A percentile compares a stretch with the other conserved stretches of the same genome.
Evolutionary conservation across 177 flowering plant species (phyloP).

Genomic region (Telopea speciosissima): DNA sequence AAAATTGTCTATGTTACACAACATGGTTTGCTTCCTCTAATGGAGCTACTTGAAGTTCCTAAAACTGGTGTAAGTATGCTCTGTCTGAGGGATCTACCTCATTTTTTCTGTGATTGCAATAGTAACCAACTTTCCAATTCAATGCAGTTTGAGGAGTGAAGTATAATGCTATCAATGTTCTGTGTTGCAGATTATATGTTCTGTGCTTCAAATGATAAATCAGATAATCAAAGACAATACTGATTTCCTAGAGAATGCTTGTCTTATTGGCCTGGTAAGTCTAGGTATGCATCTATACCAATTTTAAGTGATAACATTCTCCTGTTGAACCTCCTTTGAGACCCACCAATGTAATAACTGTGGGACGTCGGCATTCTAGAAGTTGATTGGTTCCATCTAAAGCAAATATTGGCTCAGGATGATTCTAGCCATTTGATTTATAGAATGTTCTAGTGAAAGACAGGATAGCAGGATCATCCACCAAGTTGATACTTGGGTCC

Average conservation of each 20-base stretch:
- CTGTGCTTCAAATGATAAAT: constrained; percentile 87
- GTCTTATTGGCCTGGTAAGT: constrained; percentile 92
- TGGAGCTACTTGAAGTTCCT: constrained; percentile 89
- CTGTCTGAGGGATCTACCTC: not conserved
- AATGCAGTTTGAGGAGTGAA: not conserved
- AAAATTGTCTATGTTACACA: constrained; percentile 76
- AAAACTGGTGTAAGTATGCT: constrained; percentile 60
- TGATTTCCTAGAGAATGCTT: constrained; percentile 93
- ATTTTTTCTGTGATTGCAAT: not conserved
- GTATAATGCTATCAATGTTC: not conserved
- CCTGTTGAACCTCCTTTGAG: not conserved
- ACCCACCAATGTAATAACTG: not conserved
- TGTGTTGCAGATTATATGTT: constrained; percentile 66
- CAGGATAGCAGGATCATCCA: not conserved
- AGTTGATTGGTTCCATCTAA: no score
- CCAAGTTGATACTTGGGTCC: not conserved
- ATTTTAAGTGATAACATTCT: not conserved
- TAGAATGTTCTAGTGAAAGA: not conserved
- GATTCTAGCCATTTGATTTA: not conserved
- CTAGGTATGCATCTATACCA: not conserved
- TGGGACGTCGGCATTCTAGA: no score
- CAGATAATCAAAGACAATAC: constrained; percentile 80
- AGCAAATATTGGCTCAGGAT: no score
- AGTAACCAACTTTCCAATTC: not conserved
- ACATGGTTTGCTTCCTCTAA: constrained; percentile 87